Percentiles rank a stretch among this genome's conserved stretches.
Evolutionary conservation across 768 basidiomycete species (phyloP).

Genomic region (Pleurotus citrinopileatus): DNA sequence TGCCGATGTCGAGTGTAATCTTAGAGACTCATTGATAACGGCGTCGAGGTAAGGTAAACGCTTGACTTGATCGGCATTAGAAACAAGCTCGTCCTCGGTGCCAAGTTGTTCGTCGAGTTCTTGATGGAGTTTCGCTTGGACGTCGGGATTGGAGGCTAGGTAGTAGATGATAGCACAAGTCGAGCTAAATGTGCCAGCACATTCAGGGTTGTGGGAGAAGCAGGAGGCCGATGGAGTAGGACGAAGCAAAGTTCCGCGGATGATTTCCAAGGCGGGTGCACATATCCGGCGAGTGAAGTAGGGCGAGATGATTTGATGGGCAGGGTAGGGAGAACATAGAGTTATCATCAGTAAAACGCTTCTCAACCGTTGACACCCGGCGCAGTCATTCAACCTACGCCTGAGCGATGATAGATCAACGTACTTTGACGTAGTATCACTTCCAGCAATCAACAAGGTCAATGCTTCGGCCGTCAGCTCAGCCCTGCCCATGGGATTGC

Average conservation of each 20-base stretch:
- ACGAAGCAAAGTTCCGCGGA: slow-evolving; percentile 5
- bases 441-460: slow-evolving; percentile 85
- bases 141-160: slow-evolving; percentile 63
- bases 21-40: slow-evolving; percentile 82
- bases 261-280: not conserved
- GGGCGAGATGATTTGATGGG: not conserved
- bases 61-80: slow-evolving; percentile 69
- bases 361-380: not conserved
- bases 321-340: not conserved
- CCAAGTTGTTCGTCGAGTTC: slow-evolving; percentile 68
- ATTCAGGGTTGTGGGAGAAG: not conserved
- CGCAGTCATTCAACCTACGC: not conserved
- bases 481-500: slow-evolving; percentile 74
- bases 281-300: not conserved
- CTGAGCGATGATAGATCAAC: slow-evolving; percentile 18
- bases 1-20: slow-evolving; percentile 80
- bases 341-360: not conserved
- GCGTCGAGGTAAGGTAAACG: slow-evolving; percentile 78
- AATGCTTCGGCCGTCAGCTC: slow-evolving; percentile 89
- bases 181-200: slow-evolving; percentile 45
- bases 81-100: slow-evolving; percentile 55
- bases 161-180: slow-evolving; percentile 89
- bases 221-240: slow-evolving; percentile 2
- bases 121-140: slow-evolving; percentile 68
- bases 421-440: slow-evolving; percentile 92